Base-by-base conservation (phyloP, 306 rosid species). In the Datisca glomerata region DNA sequence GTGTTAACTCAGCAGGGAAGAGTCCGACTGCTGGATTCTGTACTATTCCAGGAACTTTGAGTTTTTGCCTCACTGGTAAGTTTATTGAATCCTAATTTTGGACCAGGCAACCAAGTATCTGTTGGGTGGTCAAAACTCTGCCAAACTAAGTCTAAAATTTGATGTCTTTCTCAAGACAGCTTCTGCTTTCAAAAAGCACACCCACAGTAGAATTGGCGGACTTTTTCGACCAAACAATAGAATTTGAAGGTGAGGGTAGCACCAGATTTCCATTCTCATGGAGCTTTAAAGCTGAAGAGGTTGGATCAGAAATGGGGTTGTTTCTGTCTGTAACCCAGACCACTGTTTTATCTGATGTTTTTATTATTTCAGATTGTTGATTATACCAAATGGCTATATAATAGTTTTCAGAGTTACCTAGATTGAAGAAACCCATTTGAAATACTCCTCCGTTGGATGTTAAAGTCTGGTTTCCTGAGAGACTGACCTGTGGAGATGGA, bases 371-470 rank as follows among this genome's bases (percentile, higher is more conserved):
- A n/a, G n/a, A n/a, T n/a, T n/a, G n/a, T n/a, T n/a, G n/a, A n/a
- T n/a, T n/a, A n/a, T 70, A 70, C 76, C 72, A 70, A 15, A 70
- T 70, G 8, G 73, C 73, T 21, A 57, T 10, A 21, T n/a, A n/a
- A n/a, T n/a, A n/a, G n/a, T n/a, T n/a, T n/a, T n/a, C n/a, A n/a
- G n/a, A n/a, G n/a, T n/a, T n/a, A n/a, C n/a, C n/a, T n/a, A n/a
- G n/a, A n/a, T n/a, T n/a, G n/a, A n/a, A n/a, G n/a, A n/a, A n/a
- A n/a, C n/a, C n/a, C n/a, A n/a, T n/a, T n/a, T n/a, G n/a, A n/a
- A n/a, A n/a, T n/a, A n/a, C n/a, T n/a, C n/a, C n/a, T n/a, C n/a
- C n/a, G n/a, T n/a, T n/a, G n/a, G n/a, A n/a, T n/a, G n/a, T n/a
- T n/a, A n/a, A n/a, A n/a, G n/a, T n/a, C n/a, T n/a, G n/a, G n/a